Conservation (phyloP, 768 basidiomycete species). For the Pisolithus marmoratus region DNA sequence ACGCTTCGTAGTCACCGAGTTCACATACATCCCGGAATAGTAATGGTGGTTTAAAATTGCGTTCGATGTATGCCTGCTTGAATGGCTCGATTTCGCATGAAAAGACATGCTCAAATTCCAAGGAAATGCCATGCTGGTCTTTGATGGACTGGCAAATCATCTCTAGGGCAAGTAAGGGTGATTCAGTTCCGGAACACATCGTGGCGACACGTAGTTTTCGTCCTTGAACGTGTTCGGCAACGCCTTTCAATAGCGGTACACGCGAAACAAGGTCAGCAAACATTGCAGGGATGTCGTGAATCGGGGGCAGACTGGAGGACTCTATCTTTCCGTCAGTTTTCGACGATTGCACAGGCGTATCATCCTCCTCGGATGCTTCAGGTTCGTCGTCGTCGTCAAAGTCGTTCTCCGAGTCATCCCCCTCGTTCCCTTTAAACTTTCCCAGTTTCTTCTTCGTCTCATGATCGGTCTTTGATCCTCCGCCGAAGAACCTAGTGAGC, state of each 20-base stretch:
- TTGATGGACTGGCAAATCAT: slow-evolving; percentile 73
- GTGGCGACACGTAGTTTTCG: slow-evolving; percentile 90
- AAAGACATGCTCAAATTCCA: slow-evolving; percentile 88
- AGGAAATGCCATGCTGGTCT: slow-evolving; percentile 54
- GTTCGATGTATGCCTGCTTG: slow-evolving; percentile 96
- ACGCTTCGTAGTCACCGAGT: slow-evolving; percentile 75
- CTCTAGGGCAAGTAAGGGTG: slow-evolving; percentile 84
- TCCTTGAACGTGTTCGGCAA: slow-evolving; percentile 63
- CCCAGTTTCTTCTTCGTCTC: slow-evolving; percentile 25
- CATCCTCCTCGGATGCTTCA: slow-evolving; percentile 27
- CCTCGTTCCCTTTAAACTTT: slow-evolving; percentile 24
- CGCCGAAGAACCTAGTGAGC: slow-evolving; percentile 51
- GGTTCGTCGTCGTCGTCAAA: slow-evolving; percentile 32
- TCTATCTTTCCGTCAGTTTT: slow-evolving; percentile 40
- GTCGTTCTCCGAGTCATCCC: slow-evolving; percentile 21
- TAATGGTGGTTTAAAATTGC: slow-evolving; percentile 89
- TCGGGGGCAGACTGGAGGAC: slow-evolving; percentile 68
- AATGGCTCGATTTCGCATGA: slow-evolving; percentile 97
- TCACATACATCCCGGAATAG: slow-evolving; percentile 94
- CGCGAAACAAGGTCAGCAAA: slow-evolving; percentile 69
- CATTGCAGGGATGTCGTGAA: slow-evolving; percentile 64
- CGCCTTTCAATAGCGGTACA: slow-evolving; percentile 58
- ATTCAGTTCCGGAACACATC: slow-evolving; percentile 97
- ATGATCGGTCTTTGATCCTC: slow-evolving; percentile 11
- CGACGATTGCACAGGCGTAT: slow-evolving; percentile 27